Base-by-base conservation (phyloP, 805 yeast genomes). In the Metschnikowia peoriensis region DNA sequence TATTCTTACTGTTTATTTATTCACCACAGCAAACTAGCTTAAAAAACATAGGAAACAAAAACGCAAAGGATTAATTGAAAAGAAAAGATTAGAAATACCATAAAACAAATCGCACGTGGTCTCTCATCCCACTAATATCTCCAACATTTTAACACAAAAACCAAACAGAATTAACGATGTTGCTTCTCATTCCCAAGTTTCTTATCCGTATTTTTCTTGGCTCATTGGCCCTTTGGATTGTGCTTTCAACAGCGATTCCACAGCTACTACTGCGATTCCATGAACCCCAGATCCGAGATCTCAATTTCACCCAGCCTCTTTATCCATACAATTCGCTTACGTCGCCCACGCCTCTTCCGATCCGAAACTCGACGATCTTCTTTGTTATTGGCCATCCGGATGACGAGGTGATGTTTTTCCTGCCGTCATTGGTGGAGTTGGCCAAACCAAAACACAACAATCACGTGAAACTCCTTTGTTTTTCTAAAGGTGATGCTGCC, bases 331-430 rank as follows among this genome's bases (percentile, higher is more conserved):
- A 63, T 43, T 69, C 76, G n/a, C 61, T 73, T 38, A 68, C 73
- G 3, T 61, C 66, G 9, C 73, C 73, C 7, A 61, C 70, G 22
- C 66, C 71, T 7, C 55, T 63, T 38, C 68, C 67, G 12, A 67
- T 74, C 17, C 65, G 61, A 14, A 65, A 73, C 53, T 63, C 68
- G 39, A 63, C 70, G 2, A 71, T 82, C 1, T 79, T 75, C 58
- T 71, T 85, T 44, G 71, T 93, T 11, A 85, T 91, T 40, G 97
- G 97, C 0, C 99, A 94, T 68, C 99, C 99, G 0, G 99, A 94
- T 68, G 99, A 94, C 67, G 99, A 94, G 69, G 92, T 90, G 47
- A 94, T 94, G 99, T 94, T 94, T 69, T 94, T 94, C 63, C 83
- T 90, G 1, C 99, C 99, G 0, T 75, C 92, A 0, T 58, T 91